A percentile compares a stretch with the other conserved stretches of the same genome.
These are phyloP conservation scores for Alternaria sp. DNA, from an alignment of 2,329 filamentous ascomycete species.

Conservation along the genomic window DNA sequence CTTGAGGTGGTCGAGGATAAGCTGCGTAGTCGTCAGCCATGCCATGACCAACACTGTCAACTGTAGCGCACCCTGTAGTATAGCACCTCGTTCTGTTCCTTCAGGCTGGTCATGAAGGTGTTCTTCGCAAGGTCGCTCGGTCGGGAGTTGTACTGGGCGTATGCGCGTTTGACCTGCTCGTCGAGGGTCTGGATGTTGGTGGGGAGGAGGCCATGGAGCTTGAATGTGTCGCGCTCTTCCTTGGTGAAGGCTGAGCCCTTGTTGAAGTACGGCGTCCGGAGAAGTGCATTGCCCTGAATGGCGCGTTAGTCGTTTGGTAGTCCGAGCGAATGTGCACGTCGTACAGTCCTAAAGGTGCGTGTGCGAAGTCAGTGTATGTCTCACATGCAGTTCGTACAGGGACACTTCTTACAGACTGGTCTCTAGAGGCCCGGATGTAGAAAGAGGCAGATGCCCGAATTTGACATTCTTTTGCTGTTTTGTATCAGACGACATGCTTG, in stretches of 20 bases:
- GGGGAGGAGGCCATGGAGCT: slow-evolving; percentile 76
- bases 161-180: slow-evolving; percentile 78
- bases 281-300: slow-evolving; percentile 57
- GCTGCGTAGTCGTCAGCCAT: slow-evolving; percentile 52
- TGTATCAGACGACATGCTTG: slow-evolving; percentile 20
- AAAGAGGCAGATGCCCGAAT: slow-evolving; percentile 52
- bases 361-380: no score
- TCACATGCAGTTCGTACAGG: no score
- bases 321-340: neutral
- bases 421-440: slow-evolving; percentile 53
- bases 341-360: slow-evolving; percentile 35
- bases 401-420: slow-evolving; percentile 37
- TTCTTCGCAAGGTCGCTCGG: slow-evolving; percentile 79
- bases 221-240: slow-evolving; percentile 74
- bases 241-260: slow-evolving; percentile 81
- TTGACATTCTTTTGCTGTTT: slow-evolving; percentile 39
- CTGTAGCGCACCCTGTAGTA: slow-evolving; percentile 70
- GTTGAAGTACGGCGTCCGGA: slow-evolving; percentile 76
- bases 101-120: slow-evolving; percentile 84
- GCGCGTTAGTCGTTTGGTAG: neutral
- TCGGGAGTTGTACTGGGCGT: slow-evolving; percentile 75
- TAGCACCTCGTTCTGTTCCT: slow-evolving; percentile 83
- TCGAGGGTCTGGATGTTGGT: slow-evolving; percentile 76
- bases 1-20: slow-evolving; percentile 78
- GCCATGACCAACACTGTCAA: neutral